Base-by-base conservation (phyloP, 2,329 filamentous ascomycete genomes). In the Talaromyces verruculosus region DNA sequence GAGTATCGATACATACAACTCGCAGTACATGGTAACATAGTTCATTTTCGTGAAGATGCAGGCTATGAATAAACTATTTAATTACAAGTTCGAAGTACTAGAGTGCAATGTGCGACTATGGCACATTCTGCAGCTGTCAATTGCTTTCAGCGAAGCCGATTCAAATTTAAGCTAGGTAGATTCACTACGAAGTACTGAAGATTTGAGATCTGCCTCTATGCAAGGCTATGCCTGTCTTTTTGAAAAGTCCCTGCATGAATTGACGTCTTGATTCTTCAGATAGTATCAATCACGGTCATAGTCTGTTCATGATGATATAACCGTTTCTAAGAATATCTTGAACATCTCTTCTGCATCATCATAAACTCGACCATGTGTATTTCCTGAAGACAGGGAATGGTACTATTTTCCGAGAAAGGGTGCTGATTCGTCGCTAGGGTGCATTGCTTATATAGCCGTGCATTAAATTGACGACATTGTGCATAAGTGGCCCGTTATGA, bases 181-280 rank as follows among this genome's bases (percentile, higher is more conserved):
- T 30, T 33, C 25, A 33, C 7, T 33, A 10, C 28, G 15, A 28
- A 53, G 25, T 30, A 33, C 6, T n/a, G 15, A 30, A 30, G 25
- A 35, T 53, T 53, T n/a, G 15, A 33, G 49, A 53, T 33, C 49
- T 35, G 28, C 30, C 25, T 11, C 15, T 33, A 55, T 55, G 51
- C 51, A 55, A 37, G 51, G 30, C 30, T 37, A 55, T 55, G 28
- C 51, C 51, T 37, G 30, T 35, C 51, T n/a, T n/a, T n/a, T n/a
- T n/a, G 37, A 22, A 30, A 33, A 22, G 30, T 55, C 30, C 51
- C 51, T 55, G 51, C 51, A 55, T 55, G 30, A 55, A 35, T 55
- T 55, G 51, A 55, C 51, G 51, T 35, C n/a, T 37, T 22, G 8
- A 3, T 55, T 11, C 10, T 19, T 35, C 10, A 13, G 5, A 22